Evolutionary conservation across 176 grass and related monocot species (phyloP).

Genomic region (Triticum timopheevii): DNA sequence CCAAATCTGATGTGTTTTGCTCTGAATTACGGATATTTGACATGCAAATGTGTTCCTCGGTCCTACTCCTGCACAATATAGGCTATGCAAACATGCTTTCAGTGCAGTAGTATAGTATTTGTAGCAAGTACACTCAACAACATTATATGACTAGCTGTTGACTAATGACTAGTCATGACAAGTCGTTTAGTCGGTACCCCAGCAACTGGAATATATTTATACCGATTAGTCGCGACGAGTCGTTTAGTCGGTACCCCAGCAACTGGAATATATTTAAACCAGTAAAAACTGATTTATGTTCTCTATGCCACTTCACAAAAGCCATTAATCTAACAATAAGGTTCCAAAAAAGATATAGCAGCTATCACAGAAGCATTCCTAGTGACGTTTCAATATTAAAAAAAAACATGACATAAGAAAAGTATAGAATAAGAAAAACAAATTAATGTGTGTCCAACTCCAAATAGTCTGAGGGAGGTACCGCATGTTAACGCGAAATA

Average conservation of each 20-base stretch:
- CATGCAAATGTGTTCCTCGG: not conserved
- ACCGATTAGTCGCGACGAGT: not conserved
- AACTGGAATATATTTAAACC: not conserved
- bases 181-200: not conserved
- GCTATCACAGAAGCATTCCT: constrained; percentile 3
- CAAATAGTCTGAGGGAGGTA: not conserved
- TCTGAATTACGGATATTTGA: not conserved
- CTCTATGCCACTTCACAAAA: not conserved
- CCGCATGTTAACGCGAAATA: not conserved
- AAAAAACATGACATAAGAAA: not conserved
- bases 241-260: not conserved
- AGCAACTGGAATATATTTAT: not conserved
- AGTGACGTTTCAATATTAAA: not conserved
- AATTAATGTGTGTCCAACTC: not conserved
- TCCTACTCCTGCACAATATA: not conserved
- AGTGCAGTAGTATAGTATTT: not conserved
- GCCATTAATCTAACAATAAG: not conserved
- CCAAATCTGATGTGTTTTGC: not conserved
- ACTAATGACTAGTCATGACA: not conserved
- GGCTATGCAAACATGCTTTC: not conserved
- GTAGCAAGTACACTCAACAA: not conserved
- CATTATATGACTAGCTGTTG: not conserved
- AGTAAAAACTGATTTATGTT: not conserved
- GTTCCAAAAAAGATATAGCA: not conserved
- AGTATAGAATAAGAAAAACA: not conserved